Conservation (phyloP, 2,329 filamentous ascomycete genomes). For the Aspergillus fructus region DNA sequence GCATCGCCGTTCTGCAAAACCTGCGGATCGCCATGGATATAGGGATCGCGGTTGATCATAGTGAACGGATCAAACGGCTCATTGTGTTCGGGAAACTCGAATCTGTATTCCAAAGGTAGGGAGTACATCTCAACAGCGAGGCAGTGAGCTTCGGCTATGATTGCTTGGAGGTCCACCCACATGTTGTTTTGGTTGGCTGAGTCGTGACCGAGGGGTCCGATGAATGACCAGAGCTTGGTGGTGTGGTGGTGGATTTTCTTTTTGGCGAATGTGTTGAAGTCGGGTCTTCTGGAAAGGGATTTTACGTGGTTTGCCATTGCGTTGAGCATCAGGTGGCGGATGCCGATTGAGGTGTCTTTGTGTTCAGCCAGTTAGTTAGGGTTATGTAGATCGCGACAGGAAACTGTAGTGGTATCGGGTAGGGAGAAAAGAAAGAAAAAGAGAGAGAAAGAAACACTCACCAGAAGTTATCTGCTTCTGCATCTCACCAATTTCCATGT, state of each 20-base stretch:
- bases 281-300: constrained; percentile 17
- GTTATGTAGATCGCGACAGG: neutral
- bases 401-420: neutral
- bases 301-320: constrained; percentile 22
- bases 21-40: constrained; percentile 15
- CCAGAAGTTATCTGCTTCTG: constrained; percentile 19
- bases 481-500: constrained; percentile 23
- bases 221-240: constrained; percentile 19
- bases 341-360: constrained; percentile 18
- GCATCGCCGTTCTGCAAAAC: constrained; percentile 13
- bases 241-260: constrained; percentile 19
- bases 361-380: neutral
- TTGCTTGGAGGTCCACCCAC: constrained; percentile 20
- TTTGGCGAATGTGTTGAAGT: constrained; percentile 26
- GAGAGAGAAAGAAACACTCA: constrained; percentile 8
- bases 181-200: constrained; percentile 9
- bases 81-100: constrained; percentile 24
- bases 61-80: constrained; percentile 24
- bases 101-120: constrained; percentile 25
- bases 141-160: constrained; percentile 29
- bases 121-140: constrained; percentile 30
- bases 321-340: constrained; percentile 21
- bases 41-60: constrained; percentile 27
- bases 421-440: too few relatives aligned
- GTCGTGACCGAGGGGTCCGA: constrained; percentile 25